Conservation (phyloP, 345 rosid species). For the Xanthoceras sorbifolium region DNA sequence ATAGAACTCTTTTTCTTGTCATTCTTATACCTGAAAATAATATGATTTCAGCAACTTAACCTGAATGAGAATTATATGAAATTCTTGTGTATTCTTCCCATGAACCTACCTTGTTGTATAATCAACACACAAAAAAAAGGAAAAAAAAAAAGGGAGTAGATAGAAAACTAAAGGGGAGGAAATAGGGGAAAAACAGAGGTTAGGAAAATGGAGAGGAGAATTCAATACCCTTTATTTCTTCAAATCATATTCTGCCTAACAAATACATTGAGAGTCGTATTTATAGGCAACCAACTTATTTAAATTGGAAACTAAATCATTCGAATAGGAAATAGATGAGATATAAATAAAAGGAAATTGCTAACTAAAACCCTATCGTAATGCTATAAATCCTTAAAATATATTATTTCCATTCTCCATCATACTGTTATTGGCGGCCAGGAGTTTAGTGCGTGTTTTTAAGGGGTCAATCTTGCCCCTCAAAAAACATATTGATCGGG, state of each 20-base stretch:
- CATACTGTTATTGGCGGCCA: too few species aligned
- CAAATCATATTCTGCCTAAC: background rate
- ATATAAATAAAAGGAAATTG: too few species aligned
- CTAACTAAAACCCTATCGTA: too few species aligned
- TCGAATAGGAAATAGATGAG: background rate
- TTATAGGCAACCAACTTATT: background rate
- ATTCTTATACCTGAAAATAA: background rate
- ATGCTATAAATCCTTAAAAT: too few species aligned
- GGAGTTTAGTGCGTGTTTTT: background rate
- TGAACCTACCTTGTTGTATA: too few species aligned
- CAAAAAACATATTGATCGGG: background rate
- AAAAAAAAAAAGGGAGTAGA: too few species aligned
- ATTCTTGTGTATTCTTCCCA: background rate
- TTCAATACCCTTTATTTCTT: too few species aligned
- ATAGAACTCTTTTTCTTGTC: background rate
- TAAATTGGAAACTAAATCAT: background rate
- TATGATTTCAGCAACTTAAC: background rate
- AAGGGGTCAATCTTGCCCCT: slow-evolving; percentile 7
- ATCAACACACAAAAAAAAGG: background rate
- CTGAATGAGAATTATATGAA: background rate
- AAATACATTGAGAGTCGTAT: background rate
- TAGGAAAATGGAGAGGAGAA: background rate
- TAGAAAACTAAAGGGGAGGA: background rate
- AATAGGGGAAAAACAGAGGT: background rate
- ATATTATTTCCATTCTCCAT: too few species aligned